These are phyloP conservation scores for Fomitopsis serialis DNA, from an alignment of 768 basidiomycete genomes.

Conservation along the genomic window DNA sequence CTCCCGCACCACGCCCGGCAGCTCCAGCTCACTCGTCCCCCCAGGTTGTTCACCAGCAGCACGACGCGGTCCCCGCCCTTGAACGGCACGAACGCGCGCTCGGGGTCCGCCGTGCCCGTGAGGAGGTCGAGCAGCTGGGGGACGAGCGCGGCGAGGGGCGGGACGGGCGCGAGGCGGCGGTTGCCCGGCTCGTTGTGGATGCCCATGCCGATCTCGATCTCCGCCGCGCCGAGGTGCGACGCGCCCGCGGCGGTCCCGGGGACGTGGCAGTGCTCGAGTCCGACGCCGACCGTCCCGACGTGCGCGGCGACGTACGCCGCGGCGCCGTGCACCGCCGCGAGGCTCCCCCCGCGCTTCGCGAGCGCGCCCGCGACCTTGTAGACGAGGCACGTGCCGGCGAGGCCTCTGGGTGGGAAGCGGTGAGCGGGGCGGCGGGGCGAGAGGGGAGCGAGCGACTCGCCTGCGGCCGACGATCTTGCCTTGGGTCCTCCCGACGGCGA, in stretches of 20 bases:
- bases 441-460: constrained; percentile 25
- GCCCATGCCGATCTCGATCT: constrained; percentile 87
- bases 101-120: constrained; percentile 65
- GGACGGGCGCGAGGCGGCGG: constrained; percentile 61
- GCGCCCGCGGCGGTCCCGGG: constrained; percentile 65
- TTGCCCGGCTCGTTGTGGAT: constrained; percentile 89
- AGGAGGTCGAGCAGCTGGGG: constrained; percentile 65
- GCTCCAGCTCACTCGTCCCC: constrained; percentile 78
- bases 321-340: constrained; percentile 62
- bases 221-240: constrained; percentile 49
- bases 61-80: constrained; percentile 64
- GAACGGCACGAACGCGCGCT: constrained; percentile 75
- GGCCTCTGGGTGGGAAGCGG: constrained; percentile 45
- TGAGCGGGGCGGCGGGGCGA: not conserved
- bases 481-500: constrained; percentile 76
- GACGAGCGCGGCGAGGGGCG: constrained; percentile 65
- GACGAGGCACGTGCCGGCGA: constrained; percentile 76
- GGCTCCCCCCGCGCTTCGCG: constrained; percentile 57
- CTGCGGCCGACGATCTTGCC: constrained; percentile 83
- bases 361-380: constrained; percentile 91
- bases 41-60: constrained; percentile 83
- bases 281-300: constrained; percentile 80
- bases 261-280: constrained; percentile 85
- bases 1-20: constrained; percentile 64
- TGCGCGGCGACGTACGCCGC: constrained; percentile 64